Evolutionary conservation across 2,329 filamentous ascomycete genomes (phyloP), one percentile per base, ranked within the genome.

Genomic region (Penicillium sp.): DNA sequence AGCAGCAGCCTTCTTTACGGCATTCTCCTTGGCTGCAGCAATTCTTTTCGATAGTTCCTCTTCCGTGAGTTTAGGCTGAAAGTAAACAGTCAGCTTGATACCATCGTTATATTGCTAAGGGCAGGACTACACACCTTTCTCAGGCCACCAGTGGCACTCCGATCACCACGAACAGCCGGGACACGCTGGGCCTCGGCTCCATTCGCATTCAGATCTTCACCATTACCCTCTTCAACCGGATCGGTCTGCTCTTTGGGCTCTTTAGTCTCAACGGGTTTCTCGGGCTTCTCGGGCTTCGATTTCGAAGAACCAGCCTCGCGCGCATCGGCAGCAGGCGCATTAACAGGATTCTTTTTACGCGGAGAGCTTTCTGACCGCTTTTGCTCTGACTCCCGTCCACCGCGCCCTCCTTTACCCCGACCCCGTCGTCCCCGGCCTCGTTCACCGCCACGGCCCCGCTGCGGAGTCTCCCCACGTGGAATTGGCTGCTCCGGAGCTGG

Each of bases 41-140:
- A 89, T 82, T 60, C 84, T 84, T 45, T 81, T 82, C 4, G 79
- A 80, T 8, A 89, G 79, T 70, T 89, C 82, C 61, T 81, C 83
- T 67, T 89, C 86, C 2, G 85, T 88, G 44, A 89, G 79, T 72
- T 86, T 87, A 3, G 83, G 82, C 72, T 84, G 73, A 5, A 17
- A 45, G 41, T 35, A 59, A 57, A 33, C 67, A 54, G 71, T 78
- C 57, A 71, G 64, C 49, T 17, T 21, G 23, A 7, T n/a, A 4
- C 23, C 31, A 27, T 36, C 3, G 29, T 6, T 38, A 13, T 41
- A 9, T 17, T 17, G 2, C 3, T 12, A n/a, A 8, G 8, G n/a
- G 15, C 27, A 17, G 15, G 3, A 6, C 12, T 4, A n/a, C 64
- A 61, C 67, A 78, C 77, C 73, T 78, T 79, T 49, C 77, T 78